Evolutionary conservation across 2,329 filamentous ascomycete species (phyloP), one percentile per base, ranked within the genome.

Genomic region (Fusarium temperatum): DNA sequence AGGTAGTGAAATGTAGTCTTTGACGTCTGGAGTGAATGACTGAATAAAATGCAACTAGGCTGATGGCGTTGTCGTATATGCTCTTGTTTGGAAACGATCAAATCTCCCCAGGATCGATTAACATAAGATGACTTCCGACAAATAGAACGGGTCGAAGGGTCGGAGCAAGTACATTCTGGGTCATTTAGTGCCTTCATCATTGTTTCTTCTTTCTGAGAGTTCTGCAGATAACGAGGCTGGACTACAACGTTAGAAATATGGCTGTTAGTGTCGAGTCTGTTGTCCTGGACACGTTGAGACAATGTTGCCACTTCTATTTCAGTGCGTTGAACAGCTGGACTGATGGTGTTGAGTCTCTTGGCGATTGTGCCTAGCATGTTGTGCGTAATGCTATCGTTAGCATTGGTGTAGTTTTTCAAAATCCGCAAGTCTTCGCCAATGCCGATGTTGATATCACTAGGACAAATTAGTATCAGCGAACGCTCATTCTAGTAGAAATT

Each of bases 141-240:
- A 17, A 12, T 12, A n/a, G 3, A 50, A 30, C 2, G 0, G 0
- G 28, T 1, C 5, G 9, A 0, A n/a, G 9, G 30, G 30, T 20
- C 12, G 8, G n/a, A 51, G 6, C 50, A 63, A 1, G 35, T 38
- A 24, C 63, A 66, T 30, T 15, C 6, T 1, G 13, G 20, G 1
- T 14, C 6, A 8, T 22, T 28, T 4, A 47, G 6, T 44, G 0
- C 11, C 6, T 11, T 8, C 1, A 18, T 18, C 2, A 3, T 17
- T 41, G 2, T 14, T 17, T 20, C 14, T 35, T 55, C 59, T 0
- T 6, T 15, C 0, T 42, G 36, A 0, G 28, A n/a, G 4, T 61
- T 54, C 1, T 14, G 17, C 22, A 53, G 4, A 41, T 42, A 35
- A 0, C 8, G 28, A 3, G 57, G 22, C 3, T 26, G 11, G 2